Base-by-base conservation (phyloP, 129 eudicot species). In the Chrysanthemum makinoi region DNA sequence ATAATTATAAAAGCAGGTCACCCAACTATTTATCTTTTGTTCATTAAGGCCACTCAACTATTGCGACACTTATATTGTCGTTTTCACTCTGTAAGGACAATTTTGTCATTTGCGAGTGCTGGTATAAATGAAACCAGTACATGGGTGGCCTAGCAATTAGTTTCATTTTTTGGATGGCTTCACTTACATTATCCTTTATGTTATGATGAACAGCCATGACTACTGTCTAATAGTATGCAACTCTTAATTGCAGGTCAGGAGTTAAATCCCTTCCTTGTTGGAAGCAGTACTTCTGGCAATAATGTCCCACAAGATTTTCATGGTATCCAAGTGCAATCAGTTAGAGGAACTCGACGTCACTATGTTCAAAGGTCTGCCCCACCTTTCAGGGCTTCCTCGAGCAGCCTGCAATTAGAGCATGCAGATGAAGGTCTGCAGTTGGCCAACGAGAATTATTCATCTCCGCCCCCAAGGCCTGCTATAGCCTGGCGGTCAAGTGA, bases 361-460 rank as follows among this genome's bases (percentile, higher is more conserved):
- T 80, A 78, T 61, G 16, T 33, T 64, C 90, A 83, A 77, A 76
- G 85, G 59, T 75, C 86, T 73, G 17, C 43, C 62, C 84, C 86
- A 57, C 62, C 67, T 26, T 52, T 68, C 33, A 44, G 86, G 76
- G 76, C 80, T 72, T 78, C 88, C 22, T 77, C 87, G 44, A 80
- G 83, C 66, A 78, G 68, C 78, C 53, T 82, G 59, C 85, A 73
- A 50, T 69, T 58, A 26, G 81, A 68, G 55, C 63, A 75, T 20
- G 39, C 85, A 47, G 82, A 85, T 83, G 90, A 88, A 24, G 83
- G 82, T 18, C 65, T 60, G 48, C 85, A 62, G 28, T 53, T 80
- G 58, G 74, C 15, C 13, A 66, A 62, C 1, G 85, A 79, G 64
- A 79, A 73, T 62, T 76, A 78, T 74, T 56, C 86, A 53, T 75